These are phyloP conservation scores for Crithidia sp. DNA, from an alignment of 208 protist species.

Conservation along the genomic window DNA sequence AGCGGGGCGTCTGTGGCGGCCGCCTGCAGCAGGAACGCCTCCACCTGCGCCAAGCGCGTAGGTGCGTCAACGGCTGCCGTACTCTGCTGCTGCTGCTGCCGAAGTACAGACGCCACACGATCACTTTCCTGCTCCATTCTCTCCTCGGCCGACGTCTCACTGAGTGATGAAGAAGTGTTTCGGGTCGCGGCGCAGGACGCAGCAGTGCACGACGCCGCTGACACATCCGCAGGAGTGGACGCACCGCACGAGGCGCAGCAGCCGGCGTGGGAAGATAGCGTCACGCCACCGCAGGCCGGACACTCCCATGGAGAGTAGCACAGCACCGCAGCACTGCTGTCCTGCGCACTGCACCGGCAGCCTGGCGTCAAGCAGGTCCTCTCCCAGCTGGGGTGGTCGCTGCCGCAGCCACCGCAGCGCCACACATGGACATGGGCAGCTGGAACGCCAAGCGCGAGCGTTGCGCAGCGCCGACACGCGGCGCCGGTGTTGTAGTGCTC, in stretches of 20 bases:
- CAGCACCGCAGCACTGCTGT: not conserved
- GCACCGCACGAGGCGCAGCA: conserved; percentile 46
- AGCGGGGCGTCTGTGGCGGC: not conserved
- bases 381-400: conserved; percentile 46
- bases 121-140: not conserved
- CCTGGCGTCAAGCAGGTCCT: conserved; percentile 35
- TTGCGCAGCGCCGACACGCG: conserved; percentile 44
- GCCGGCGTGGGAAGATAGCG: conserved; percentile 33
- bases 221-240: conserved; percentile 4
- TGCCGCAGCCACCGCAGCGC: conserved; percentile 44
- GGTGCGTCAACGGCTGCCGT: too few species aligned
- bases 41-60: conserved; percentile 22
- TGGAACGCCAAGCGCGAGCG: conserved; percentile 47
- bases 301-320: conserved; percentile 66
- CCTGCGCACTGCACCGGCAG: conserved; percentile 33
- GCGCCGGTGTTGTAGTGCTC: conserved; percentile 33
- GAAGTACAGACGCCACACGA: too few species aligned
- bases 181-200: not conserved
- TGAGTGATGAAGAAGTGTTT: too few species aligned
- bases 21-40: conserved; percentile 19
- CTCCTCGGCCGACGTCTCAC: too few species aligned
- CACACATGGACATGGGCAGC: conserved; percentile 43
- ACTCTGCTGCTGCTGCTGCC: too few species aligned
- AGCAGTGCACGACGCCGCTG: not conserved
- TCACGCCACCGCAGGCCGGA: conserved; percentile 41